Conservation (phyloP, 2,329 filamentous ascomycete genomes). For the Phialocephala subalpina region DNA sequence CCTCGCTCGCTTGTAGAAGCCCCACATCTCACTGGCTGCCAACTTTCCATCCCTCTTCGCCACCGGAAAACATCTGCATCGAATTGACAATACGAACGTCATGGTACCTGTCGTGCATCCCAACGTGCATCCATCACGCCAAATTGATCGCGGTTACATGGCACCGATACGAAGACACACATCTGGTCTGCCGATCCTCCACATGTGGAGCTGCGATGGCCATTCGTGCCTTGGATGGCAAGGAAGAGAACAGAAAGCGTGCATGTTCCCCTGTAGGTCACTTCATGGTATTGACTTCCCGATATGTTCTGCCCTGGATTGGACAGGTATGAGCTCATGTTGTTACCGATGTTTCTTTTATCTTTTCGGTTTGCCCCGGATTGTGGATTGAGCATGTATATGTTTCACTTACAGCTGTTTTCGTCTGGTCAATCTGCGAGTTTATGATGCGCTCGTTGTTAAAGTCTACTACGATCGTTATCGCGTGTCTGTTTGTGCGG, state of each 20-base stretch:
- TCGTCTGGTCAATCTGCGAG: background rate
- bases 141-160: background rate
- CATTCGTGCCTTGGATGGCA: background rate
- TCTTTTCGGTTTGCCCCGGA: conserved; percentile 1
- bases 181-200: conserved; percentile 14
- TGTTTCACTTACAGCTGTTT: background rate
- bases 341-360: conserved; percentile 6
- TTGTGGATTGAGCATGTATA: background rate
- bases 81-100: conserved; percentile 16
- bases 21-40: conserved; percentile 25
- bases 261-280: background rate
- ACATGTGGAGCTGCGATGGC: conserved; percentile 12
- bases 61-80: conserved; percentile 1
- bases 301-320: conserved; percentile 7
- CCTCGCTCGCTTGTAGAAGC: background rate
- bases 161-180: background rate
- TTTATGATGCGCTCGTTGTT: conserved; percentile 31
- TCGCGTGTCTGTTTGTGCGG: conserved; percentile 5
- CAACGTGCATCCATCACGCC: conserved; percentile 1
- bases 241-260: background rate
- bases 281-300: background rate
- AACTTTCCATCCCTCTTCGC: conserved; percentile 17
- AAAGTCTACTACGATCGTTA: conserved; percentile 14
- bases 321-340: conserved; percentile 28
- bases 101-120: conserved; percentile 3